phyloP scores from a whole-genome alignment of 345 rosid genomes.

The Sapria himalayana region DNA sequence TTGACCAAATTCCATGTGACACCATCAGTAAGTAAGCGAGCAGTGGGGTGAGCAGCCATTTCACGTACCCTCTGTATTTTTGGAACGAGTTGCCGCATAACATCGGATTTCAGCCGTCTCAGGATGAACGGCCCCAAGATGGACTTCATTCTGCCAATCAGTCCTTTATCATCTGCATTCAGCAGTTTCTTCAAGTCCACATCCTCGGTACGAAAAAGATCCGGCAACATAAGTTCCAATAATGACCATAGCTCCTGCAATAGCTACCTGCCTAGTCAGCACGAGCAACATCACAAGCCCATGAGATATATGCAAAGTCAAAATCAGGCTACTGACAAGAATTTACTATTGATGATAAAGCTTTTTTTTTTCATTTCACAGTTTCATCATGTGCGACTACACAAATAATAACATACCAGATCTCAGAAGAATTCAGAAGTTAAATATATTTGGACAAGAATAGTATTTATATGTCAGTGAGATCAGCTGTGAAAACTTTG shows the following conservation, averaged over 20 bases:
- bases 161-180: conserved; percentile 62
- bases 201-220: conserved; percentile 80
- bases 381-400: too few species aligned
- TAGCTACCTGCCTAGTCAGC: conserved; percentile 8
- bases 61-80: conserved; percentile 62
- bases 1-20: too few species aligned
- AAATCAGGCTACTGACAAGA: too few species aligned
- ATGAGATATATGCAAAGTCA: neutral
- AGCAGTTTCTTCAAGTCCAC: conserved; percentile 76
- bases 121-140: conserved; percentile 88
- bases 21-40: too few species aligned
- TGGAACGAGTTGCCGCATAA: conserved; percentile 91
- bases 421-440: too few species aligned
- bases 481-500: too few species aligned
- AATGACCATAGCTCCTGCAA: conserved; percentile 89
- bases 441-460: too few species aligned
- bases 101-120: conserved; percentile 90
- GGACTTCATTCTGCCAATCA: conserved; percentile 80
- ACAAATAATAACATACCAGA: too few species aligned
- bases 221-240: conserved; percentile 91
- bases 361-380: too few species aligned
- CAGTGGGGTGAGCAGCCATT: conserved; percentile 1
- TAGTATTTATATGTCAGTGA: too few species aligned
- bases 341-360: too few species aligned
- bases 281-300: conserved; percentile 4